Percentiles rank a stretch among this genome's conserved stretches.
phyloP scores from a whole-genome alignment of 2,329 filamentous ascomycete genomes.

The Paramyrothecium roridum region DNA sequence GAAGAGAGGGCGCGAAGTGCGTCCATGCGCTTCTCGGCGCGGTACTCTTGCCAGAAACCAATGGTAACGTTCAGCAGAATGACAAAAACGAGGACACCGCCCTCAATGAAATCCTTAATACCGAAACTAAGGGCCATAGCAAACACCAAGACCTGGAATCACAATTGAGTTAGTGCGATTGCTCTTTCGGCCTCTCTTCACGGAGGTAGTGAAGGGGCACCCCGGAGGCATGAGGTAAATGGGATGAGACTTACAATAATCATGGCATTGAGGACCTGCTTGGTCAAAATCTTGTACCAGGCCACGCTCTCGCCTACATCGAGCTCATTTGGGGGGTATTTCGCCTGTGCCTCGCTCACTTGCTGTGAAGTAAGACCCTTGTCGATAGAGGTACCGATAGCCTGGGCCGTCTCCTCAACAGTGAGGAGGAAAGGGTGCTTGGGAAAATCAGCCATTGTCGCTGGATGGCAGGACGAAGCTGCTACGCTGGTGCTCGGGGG shows the following conservation, averaged over 20 bases:
- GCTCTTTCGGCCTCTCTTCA: neutral
- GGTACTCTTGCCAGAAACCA: constrained; percentile 63
- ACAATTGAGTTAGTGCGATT: neutral
- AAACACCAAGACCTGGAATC: constrained; percentile 65
- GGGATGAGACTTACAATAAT: constrained; percentile 51
- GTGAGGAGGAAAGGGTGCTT: constrained; percentile 60
- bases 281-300: constrained; percentile 69
- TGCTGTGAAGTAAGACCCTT: constrained; percentile 61
- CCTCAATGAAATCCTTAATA: constrained; percentile 65
- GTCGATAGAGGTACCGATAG: constrained; percentile 62
- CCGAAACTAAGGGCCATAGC: constrained; percentile 71
- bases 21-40: constrained; percentile 66
- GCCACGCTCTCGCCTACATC: constrained; percentile 65
- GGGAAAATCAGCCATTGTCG: constrained; percentile 35
- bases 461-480: neutral
- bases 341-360: constrained; percentile 54
- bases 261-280: constrained; percentile 77
- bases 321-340: constrained; percentile 67
- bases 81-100: constrained; percentile 63
- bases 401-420: constrained; percentile 58
- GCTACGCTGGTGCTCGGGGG: constrained; percentile 1
- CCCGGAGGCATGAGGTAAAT: too few species aligned
- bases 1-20: constrained; percentile 59
- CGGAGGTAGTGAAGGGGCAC: too few species aligned
- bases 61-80: constrained; percentile 68